Percentiles rank a stretch among this genome's conserved stretches.
Conservation (phyloP, 306 rosid species). For the Cicer yamashitae region DNA sequence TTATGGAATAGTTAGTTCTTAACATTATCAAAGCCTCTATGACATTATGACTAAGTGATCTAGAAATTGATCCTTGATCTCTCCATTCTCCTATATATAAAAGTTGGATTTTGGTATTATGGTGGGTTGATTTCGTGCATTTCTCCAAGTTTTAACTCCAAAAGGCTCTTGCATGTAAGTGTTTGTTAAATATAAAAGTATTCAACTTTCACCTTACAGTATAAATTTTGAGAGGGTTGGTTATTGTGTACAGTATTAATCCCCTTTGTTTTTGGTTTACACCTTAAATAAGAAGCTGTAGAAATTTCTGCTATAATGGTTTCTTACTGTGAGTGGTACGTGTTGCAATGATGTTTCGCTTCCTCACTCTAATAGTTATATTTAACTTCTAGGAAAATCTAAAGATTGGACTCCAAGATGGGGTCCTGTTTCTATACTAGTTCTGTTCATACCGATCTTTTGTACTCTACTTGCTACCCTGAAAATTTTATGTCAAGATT, state of each 20-base stretch:
- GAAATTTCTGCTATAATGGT: slow-evolving; percentile 11
- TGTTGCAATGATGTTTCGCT: slow-evolving; percentile 3
- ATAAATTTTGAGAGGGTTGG: slow-evolving; percentile 7
- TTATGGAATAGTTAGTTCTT: not conserved
- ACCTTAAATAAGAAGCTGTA: not conserved
- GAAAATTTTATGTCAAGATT: slow-evolving; percentile 8
- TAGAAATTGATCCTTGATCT: slow-evolving; percentile 1
- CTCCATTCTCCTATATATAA: slow-evolving; percentile 5
- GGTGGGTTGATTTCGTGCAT: not conserved
- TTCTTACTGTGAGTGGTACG: not conserved
- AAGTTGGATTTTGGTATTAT: not conserved
- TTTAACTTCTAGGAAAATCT: slow-evolving; percentile 4
- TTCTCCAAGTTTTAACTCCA: not conserved
- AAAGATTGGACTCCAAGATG: not conserved
- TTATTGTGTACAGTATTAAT: slow-evolving; percentile 5
- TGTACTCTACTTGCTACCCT: slow-evolving; percentile 21
- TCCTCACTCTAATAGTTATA: not conserved
- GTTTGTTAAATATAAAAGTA: slow-evolving; percentile 6
- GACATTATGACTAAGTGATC: slow-evolving; percentile 8
- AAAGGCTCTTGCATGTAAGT: not conserved
- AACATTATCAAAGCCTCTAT: not conserved
- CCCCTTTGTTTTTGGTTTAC: slow-evolving; percentile 16
- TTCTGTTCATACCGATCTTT: not conserved
- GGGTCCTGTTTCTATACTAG: slow-evolving; percentile 9
- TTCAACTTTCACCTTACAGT: not conserved